These are phyloP conservation scores for Calonectria pseudoturangicola DNA, from an alignment of 2,329 filamentous ascomycete genomes.

Conservation along the genomic window DNA sequence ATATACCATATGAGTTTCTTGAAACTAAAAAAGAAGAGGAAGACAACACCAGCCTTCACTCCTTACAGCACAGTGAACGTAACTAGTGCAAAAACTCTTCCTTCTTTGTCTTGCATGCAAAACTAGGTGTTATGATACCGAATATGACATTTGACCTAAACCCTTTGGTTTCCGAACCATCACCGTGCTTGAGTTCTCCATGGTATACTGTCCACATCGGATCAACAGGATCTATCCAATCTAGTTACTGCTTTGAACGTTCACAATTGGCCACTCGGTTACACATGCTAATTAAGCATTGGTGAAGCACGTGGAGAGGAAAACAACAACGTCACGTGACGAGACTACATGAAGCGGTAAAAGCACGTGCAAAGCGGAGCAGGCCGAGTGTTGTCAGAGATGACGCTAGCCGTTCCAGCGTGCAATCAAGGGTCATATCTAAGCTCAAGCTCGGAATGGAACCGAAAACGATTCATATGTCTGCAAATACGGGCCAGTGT, in stretches of 20 bases:
- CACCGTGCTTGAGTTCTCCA: background rate
- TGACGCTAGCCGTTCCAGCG: slow-evolving; percentile 37
- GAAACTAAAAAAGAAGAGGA: no score
- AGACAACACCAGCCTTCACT: no score
- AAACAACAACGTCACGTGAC: slow-evolving; percentile 27
- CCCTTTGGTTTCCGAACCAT: background rate
- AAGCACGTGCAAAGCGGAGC: slow-evolving; percentile 38
- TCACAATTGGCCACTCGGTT: background rate
- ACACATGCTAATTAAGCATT: background rate
- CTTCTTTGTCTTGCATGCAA: background rate
- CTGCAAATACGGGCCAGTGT: background rate
- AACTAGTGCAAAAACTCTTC: no score
- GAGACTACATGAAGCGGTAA: slow-evolving; percentile 28
- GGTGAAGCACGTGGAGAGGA: slow-evolving; percentile 41
- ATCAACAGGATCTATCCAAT: background rate
- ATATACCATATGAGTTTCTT: background rate
- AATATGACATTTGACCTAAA: no score
- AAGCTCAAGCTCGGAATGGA: slow-evolving; percentile 23
- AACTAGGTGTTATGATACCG: no score
- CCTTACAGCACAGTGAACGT: no score
- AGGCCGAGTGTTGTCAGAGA: slow-evolving; percentile 7
- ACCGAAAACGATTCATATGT: slow-evolving; percentile 1
- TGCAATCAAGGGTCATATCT: slow-evolving; percentile 33
- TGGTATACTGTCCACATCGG: background rate
- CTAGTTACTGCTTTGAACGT: background rate